These are phyloP conservation scores for Angomonas deanei DNA, from an alignment of 208 protist species.

Conservation along the genomic window DNA sequence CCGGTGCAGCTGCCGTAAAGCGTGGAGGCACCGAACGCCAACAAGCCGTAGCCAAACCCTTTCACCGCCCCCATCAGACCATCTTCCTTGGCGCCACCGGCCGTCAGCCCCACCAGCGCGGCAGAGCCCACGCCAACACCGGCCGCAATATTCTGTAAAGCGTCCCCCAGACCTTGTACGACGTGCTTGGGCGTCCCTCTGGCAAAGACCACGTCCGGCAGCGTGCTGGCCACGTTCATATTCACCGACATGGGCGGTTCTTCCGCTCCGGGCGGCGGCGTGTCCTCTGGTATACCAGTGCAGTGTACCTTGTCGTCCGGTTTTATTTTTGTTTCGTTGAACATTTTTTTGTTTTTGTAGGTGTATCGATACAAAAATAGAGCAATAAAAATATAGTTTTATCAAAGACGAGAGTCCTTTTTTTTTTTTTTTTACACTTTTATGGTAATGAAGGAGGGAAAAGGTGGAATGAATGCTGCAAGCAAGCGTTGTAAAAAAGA, in stretches of 20 bases:
- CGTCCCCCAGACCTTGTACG: neutral
- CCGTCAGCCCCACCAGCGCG: neutral
- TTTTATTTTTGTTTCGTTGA: too few species aligned
- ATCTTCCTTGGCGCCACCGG: neutral
- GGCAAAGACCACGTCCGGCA: neutral
- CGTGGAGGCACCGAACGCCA: neutral
- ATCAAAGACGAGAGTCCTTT: too few species aligned
- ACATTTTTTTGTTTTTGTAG: too few species aligned
- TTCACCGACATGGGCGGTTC: too few species aligned
- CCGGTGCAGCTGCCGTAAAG: slow-evolving; percentile 17
- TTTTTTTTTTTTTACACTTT: too few species aligned
- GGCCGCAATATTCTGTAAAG: neutral
- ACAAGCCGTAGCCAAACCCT: neutral
- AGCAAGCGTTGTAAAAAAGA: too few species aligned
- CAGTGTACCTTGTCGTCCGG: too few species aligned
- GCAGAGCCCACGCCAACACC: neutral
- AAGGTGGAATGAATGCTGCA: too few species aligned
- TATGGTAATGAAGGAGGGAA: too few species aligned
- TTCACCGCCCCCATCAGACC: neutral
- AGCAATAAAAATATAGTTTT: too few species aligned
- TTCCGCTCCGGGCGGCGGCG: too few species aligned
- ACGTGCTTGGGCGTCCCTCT: neutral
- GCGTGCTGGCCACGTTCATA: neutral
- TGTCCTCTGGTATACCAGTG: neutral
- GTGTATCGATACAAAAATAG: too few species aligned